Evolutionary conservation across 805 yeast species (phyloP).

Genomic region (Candida adriatica): DNA sequence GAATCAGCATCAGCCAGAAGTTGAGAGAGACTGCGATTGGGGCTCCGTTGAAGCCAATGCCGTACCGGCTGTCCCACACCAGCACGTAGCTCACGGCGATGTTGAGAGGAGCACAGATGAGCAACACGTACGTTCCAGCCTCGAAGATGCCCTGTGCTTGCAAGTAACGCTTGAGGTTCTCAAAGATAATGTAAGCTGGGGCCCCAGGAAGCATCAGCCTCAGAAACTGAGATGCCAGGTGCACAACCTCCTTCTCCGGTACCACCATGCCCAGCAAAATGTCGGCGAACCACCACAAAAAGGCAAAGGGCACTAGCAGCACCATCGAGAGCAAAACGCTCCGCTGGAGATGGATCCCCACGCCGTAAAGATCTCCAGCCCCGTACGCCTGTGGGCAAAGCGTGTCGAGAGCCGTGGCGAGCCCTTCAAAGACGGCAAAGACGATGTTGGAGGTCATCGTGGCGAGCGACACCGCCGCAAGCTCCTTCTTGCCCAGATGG

Average conservation of each 20-base stretch:
- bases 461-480: slow-evolving; percentile 80
- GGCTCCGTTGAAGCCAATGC: slow-evolving; percentile 70
- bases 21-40: slow-evolving; percentile 63
- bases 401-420: slow-evolving; percentile 77
- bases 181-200: slow-evolving; percentile 75
- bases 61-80: slow-evolving; percentile 55
- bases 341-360: slow-evolving; percentile 69
- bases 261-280: slow-evolving; percentile 35
- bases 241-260: slow-evolving; percentile 47
- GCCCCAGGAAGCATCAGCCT: slow-evolving; percentile 58
- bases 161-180: slow-evolving; percentile 71
- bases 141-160: slow-evolving; percentile 86
- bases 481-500: slow-evolving; percentile 71
- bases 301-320: slow-evolving; percentile 38
- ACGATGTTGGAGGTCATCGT: slow-evolving; percentile 81
- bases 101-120: slow-evolving; percentile 60
- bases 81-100: slow-evolving; percentile 52
- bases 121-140: slow-evolving; percentile 68
- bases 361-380: slow-evolving; percentile 59
- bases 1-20: slow-evolving; percentile 54
- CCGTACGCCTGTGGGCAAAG: slow-evolving; percentile 84
- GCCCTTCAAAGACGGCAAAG: slow-evolving; percentile 74
- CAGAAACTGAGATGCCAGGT: slow-evolving; percentile 51
- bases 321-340: slow-evolving; percentile 47
- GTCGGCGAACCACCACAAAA: slow-evolving; percentile 60